Evolutionary conservation across 306 rosid genomes (phyloP), one percentile per base, ranked within the genome.

Genomic region (Lathyrus sativus): DNA sequence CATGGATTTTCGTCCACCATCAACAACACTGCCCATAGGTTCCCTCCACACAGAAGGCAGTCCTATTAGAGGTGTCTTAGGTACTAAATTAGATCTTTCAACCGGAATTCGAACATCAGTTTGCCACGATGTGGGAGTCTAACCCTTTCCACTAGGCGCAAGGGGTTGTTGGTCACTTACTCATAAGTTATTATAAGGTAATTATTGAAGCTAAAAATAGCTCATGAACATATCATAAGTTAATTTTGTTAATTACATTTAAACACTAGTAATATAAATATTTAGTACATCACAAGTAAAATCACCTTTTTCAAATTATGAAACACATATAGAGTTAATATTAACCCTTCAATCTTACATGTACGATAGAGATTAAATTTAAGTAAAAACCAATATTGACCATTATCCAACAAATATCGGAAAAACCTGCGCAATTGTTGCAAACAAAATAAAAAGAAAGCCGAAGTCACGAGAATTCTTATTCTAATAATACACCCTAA

Each of bases 401-500:
- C 44, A 72, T 14, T 51, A 17, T 54, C 65, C 17, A 41, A 6
- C 45, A 54, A 66, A 39, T 41, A 61, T 35, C 19, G 17, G 15
- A 33, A 29, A 70, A 54, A 33, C 62, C 45, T 11, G 49, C 26
- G 3, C 3, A 50, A 35, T 12, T 28, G 5, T 26, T 28, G 5
- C 39, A 56, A 55, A 55, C 18, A 33, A 58, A 46, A 46, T 54
- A 22, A 73, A 73, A 68, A 53, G 31, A 19, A 62, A 2, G 43
- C 73, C 55, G 22, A 57, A 58, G 60, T 49, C 46, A 24, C 33
- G 14, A 22, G 39, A 71, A 55, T 12, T 51, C 37, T 54, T 19
- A 72, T 24, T 9, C 13, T 45, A 44, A 68, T 11, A 46, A 48
- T 76, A 28, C 63, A 5, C 63, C 31, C 73, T 54, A 65, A 64